A percentile compares a stretch with the other conserved stretches of the same genome.
phyloP scores from a whole-genome alignment of 768 basidiomycete genomes.

The Naganishia randhawae region DNA sequence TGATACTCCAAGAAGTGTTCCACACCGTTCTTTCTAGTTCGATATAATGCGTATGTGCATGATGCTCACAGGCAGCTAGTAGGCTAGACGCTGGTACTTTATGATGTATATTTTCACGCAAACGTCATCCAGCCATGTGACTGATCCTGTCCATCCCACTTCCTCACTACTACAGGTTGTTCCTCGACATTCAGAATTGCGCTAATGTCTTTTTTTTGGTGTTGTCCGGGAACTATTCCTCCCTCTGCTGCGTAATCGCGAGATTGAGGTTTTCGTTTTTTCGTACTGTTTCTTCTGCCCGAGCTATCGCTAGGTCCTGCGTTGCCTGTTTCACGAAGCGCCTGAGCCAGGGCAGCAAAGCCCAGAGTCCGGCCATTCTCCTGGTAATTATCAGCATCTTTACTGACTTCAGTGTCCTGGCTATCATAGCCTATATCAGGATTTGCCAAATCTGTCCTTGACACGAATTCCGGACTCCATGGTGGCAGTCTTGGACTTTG shows the following conservation, averaged over 20 bases:
- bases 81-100: background rate
- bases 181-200: background rate
- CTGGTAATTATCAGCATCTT: background rate
- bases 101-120: conserved; percentile 1
- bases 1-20: no score
- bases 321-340: conserved; percentile 19
- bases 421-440: background rate
- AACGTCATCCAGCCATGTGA: conserved; percentile 30
- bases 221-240: background rate
- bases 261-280: background rate
- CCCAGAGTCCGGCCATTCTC: conserved; percentile 9
- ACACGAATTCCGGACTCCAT: conserved; percentile 18
- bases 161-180: background rate
- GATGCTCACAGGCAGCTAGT: no score
- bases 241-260: background rate
- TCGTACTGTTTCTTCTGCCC: background rate
- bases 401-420: background rate
- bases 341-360: conserved; percentile 24
- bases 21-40: no score
- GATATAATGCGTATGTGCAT: no score
- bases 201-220: background rate
- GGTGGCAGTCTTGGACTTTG: background rate
- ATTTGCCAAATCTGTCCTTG: background rate
- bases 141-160: conserved; percentile 12
- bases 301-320: background rate